These are phyloP conservation scores for Boletellus deceptivus DNA, from an alignment of 1,284 basidiomycete genomes.

Conservation along the genomic window DNA sequence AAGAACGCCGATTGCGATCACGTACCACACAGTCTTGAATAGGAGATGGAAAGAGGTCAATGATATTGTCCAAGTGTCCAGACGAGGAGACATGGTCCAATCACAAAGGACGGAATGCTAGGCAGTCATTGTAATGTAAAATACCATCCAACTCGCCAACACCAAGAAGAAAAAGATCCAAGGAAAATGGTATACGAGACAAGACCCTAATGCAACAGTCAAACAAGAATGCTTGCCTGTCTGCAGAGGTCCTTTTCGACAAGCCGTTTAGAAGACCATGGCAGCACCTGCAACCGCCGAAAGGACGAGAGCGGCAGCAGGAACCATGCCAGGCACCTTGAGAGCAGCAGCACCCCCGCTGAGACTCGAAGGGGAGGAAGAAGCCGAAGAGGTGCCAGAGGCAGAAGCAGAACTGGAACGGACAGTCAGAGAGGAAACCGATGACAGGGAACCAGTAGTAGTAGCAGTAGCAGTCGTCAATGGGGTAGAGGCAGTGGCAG, in stretches of 20 bases:
- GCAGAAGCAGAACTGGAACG: not conserved
- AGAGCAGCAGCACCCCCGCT: conserved; percentile 24
- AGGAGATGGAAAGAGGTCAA: not conserved
- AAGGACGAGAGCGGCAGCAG: conserved; percentile 38
- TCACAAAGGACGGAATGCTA: conserved; percentile 10
- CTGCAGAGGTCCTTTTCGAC: not conserved
- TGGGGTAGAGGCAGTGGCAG: not conserved
- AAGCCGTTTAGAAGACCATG: conserved; percentile 37
- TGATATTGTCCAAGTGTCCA: conserved; percentile 18
- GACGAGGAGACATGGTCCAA: conserved; percentile 9
- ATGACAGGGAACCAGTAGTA: not conserved
- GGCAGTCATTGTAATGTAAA: conserved; percentile 18
- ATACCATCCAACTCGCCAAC: conserved; percentile 4
- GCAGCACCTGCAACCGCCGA: conserved; percentile 44
- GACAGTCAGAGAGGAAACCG: not conserved
- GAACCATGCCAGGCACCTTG: conserved; percentile 28
- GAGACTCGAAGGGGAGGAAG: conserved; percentile 23
- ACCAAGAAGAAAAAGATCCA: conserved; percentile 1
- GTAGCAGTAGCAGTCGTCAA: not conserved
- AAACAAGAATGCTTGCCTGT: not conserved
- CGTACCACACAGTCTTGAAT: not conserved
- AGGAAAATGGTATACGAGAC: conserved; percentile 17
- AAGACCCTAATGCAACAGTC: conserved; percentile 1
- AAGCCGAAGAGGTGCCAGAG: conserved; percentile 8
- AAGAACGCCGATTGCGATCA: too few relatives aligned